phyloP scores from a whole-genome alignment of 345 rosid genomes.

The Hibiscus mutabilis region DNA sequence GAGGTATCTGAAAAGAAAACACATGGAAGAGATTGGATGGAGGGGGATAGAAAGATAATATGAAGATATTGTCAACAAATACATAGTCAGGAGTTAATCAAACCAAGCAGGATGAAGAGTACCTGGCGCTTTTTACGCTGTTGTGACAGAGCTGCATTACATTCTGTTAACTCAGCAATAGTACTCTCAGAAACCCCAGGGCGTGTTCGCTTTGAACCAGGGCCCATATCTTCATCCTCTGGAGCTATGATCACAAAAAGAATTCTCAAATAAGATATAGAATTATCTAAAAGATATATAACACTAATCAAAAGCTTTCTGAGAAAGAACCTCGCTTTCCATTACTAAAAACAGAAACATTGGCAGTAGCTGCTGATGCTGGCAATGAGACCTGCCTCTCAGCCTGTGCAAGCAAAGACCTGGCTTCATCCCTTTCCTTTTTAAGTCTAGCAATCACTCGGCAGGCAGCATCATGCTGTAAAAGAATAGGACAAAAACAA shows the following conservation, averaged over 20 bases:
- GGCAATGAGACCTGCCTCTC: slow-evolving; percentile 63
- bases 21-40: not conserved
- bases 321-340: slow-evolving; percentile 70
- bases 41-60: not conserved
- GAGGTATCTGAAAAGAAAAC: slow-evolving; percentile 45
- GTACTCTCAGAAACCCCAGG: slow-evolving; percentile 61
- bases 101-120: not conserved
- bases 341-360: slow-evolving; percentile 53
- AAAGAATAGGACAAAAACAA: slow-evolving; percentile 2
- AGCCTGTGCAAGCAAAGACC: slow-evolving; percentile 66
- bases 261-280: slow-evolving; percentile 5
- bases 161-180: slow-evolving; percentile 70
- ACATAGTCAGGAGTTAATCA: not conserved
- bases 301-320: not conserved
- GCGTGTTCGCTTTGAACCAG: slow-evolving; percentile 42
- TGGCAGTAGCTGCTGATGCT: slow-evolving; percentile 34
- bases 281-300: not conserved
- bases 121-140: slow-evolving; percentile 83
- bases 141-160: slow-evolving; percentile 83
- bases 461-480: slow-evolving; percentile 97
- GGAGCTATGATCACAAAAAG: slow-evolving; percentile 26
- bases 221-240: slow-evolving; percentile 44
- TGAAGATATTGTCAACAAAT: not conserved
- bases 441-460: slow-evolving; percentile 95
- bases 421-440: slow-evolving; percentile 89